phyloP scores from a whole-genome alignment of 1,284 basidiomycete species.

The Boletellus sp. region DNA sequence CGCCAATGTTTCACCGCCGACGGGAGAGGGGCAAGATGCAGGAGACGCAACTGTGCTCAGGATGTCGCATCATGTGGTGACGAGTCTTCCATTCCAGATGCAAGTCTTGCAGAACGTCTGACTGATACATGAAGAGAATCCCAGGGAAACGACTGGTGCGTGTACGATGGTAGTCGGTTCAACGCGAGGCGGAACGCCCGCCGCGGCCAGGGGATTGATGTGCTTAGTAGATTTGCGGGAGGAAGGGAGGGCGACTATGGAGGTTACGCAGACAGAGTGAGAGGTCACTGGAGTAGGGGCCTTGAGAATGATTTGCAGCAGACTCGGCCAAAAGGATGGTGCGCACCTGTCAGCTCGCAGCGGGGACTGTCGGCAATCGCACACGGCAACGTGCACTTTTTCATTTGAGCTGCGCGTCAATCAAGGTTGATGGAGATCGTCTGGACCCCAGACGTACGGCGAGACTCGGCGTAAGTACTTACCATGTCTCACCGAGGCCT shows the following conservation, averaged over 20 bases:
- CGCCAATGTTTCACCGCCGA: conserved; percentile 44
- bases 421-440: conserved; percentile 12
- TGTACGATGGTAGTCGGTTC: conserved; percentile 52
- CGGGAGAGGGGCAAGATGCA: conserved; percentile 45
- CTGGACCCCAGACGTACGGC: conserved; percentile 2
- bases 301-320: conserved; percentile 44
- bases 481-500: background rate
- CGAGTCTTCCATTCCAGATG: conserved; percentile 19
- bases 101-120: background rate
- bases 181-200: conserved; percentile 12
- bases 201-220: conserved; percentile 48
- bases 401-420: conserved; percentile 26
- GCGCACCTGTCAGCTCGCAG: conserved; percentile 13
- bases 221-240: conserved; percentile 54
- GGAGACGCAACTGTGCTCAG: conserved; percentile 62
- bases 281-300: conserved; percentile 37
- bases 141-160: conserved; percentile 54
- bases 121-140: conserved; percentile 41
- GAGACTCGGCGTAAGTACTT: background rate
- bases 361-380: conserved; percentile 19
- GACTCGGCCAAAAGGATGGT: conserved; percentile 31
- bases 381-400: conserved; percentile 22
- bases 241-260: conserved; percentile 42
- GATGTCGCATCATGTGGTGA: conserved; percentile 57
- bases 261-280: conserved; percentile 45